These are phyloP conservation scores for Ascochyta viciae-villosae DNA, from an alignment of 2,329 filamentous ascomycete species.

Conservation along the genomic window DNA sequence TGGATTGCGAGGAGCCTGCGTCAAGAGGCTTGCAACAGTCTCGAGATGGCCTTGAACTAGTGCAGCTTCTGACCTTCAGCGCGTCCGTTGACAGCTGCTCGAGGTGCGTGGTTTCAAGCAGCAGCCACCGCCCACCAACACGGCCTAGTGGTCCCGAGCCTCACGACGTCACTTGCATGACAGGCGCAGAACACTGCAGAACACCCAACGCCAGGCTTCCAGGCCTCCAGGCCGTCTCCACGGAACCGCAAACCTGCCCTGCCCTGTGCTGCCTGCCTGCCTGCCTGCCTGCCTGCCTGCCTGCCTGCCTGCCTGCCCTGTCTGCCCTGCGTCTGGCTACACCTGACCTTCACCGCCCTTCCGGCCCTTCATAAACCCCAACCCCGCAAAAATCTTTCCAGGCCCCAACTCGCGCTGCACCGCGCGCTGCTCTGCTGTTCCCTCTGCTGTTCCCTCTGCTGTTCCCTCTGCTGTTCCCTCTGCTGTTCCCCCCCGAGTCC, in stretches of 20 bases:
- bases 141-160: slow-evolving; percentile 5
- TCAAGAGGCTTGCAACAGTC: neutral
- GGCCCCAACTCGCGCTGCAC: neutral
- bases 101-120: neutral
- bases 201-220: neutral
- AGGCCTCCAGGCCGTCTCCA: too few species aligned
- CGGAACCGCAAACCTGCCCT: too few species aligned
- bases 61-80: slow-evolving; percentile 15
- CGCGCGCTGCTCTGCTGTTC: neutral
- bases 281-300: too few species aligned
- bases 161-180: slow-evolving; percentile 13
- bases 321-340: slow-evolving; percentile 7
- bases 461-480: neutral
- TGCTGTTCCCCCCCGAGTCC: too few species aligned
- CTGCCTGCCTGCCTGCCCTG: slow-evolving; percentile 9
- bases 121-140: slow-evolving; percentile 5
- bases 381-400: neutral
- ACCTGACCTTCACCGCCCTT: slow-evolving; percentile 16
- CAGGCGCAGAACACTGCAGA: neutral
- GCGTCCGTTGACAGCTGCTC: slow-evolving; percentile 3
- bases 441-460: neutral
- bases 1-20: neutral
- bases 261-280: too few species aligned
- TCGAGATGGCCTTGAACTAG: neutral
- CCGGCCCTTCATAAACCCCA: slow-evolving; percentile 2